Percentiles rank a stretch among this genome's conserved stretches.
phyloP scores from a whole-genome alignment of 371 early-diverging fungal species.

The Zopfochytrium polystomum region DNA sequence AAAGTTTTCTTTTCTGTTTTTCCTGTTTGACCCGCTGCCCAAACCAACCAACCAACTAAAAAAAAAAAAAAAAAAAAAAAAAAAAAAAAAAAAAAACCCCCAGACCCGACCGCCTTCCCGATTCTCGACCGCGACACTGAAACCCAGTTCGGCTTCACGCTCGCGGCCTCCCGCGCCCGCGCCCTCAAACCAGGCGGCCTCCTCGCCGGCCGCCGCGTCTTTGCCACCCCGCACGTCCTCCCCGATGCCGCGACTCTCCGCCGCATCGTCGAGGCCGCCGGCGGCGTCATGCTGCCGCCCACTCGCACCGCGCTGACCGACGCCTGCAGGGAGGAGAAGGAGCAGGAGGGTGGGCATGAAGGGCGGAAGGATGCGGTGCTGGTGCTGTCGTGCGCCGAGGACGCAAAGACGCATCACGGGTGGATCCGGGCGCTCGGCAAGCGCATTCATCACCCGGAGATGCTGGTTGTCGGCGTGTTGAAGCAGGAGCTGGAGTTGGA shows the following conservation, averaged over 20 bases:
- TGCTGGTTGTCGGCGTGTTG: constrained; percentile 11
- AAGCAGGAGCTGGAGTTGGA: constrained; percentile 13
- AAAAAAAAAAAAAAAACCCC: constrained; percentile 11
- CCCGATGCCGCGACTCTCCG: constrained; percentile 13
- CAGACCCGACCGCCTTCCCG: constrained; percentile 15
- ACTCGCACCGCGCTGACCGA: background rate
- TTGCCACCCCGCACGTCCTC: constrained; percentile 20
- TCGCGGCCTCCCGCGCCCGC: constrained; percentile 5
- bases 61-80: constrained; percentile 7
- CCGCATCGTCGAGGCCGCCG: constrained; percentile 26
- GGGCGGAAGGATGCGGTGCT: background rate
- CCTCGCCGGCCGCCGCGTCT: constrained; percentile 23
- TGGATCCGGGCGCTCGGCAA: constrained; percentile 5
- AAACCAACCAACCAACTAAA: no score
- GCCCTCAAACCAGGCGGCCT: constrained; percentile 6
- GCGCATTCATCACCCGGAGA: constrained; percentile 1
- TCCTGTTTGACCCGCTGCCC: background rate
- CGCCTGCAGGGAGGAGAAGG: background rate
- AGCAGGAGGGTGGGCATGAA: background rate
- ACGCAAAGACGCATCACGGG: constrained; percentile 1
- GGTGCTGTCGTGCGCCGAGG: constrained; percentile 5
- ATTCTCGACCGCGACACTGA: constrained; percentile 11
- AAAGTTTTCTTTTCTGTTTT: background rate
- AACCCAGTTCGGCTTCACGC: constrained; percentile 8
- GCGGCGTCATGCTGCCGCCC: constrained; percentile 25